Evolutionary conservation across 495 filamentous ascomycete genomes (phyloP).

Genomic region (Penicillium verhagenii): DNA sequence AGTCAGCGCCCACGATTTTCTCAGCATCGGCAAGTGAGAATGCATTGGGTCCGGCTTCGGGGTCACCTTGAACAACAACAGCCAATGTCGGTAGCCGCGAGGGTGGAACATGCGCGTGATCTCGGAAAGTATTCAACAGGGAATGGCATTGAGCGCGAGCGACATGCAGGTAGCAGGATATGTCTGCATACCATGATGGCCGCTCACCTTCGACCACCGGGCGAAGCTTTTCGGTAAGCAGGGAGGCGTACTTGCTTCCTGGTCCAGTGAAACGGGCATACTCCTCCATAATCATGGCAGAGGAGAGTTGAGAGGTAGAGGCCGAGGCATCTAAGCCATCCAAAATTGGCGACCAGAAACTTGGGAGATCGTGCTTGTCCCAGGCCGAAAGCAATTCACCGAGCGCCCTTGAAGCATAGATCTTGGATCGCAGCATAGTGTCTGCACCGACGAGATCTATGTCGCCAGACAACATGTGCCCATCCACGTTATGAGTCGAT

Average conservation of each 20-base stretch:
- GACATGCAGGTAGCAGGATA: constrained; percentile 82
- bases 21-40: constrained; percentile 88
- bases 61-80: constrained; percentile 87
- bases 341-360: constrained; percentile 51
- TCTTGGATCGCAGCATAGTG: constrained; percentile 80
- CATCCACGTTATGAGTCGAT: constrained; percentile 89
- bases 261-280: constrained; percentile 57
- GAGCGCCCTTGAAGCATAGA: constrained; percentile 79
- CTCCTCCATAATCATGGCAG: constrained; percentile 85
- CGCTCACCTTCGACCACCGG: constrained; percentile 76
- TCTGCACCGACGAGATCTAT: constrained; percentile 91
- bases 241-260: constrained; percentile 44
- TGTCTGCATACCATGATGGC: constrained; percentile 79
- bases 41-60: constrained; percentile 82
- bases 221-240: constrained; percentile 62
- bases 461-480: constrained; percentile 96
- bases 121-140: constrained; percentile 83
- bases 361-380: constrained; percentile 43
- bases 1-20: constrained; percentile 78
- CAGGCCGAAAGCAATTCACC: constrained; percentile 53
- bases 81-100: constrained; percentile 75
- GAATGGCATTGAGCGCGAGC: constrained; percentile 88
- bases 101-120: constrained; percentile 73
- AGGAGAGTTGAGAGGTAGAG: constrained; percentile 81
- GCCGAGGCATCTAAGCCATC: constrained; percentile 65